Percentiles rank a stretch among this genome's conserved stretches.
These are phyloP conservation scores for Pleomassaria siparia DNA, from an alignment of 2,329 filamentous ascomycete species.

Conservation along the genomic window DNA sequence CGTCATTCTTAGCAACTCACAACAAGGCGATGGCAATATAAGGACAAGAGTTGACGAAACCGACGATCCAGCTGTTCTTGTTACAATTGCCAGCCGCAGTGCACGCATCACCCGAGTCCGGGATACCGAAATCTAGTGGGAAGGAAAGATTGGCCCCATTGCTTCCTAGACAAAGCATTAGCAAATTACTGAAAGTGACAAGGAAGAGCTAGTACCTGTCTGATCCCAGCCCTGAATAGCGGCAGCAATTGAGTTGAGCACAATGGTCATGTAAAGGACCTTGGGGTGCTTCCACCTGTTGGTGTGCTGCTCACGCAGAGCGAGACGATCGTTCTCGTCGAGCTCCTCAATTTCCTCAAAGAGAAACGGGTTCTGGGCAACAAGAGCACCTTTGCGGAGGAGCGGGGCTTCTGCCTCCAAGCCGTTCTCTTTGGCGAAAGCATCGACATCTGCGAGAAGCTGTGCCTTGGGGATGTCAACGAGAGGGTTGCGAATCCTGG, in stretches of 20 bases:
- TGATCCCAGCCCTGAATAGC: slow-evolving; percentile 70
- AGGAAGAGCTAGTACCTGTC: slow-evolving; percentile 42
- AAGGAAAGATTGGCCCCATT: slow-evolving; percentile 60
- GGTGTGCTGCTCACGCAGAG: slow-evolving; percentile 61
- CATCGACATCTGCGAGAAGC: slow-evolving; percentile 60
- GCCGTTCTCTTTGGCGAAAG: slow-evolving; percentile 62
- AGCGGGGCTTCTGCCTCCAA: slow-evolving; percentile 60
- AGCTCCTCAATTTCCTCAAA: slow-evolving; percentile 66
- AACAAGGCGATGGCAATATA: slow-evolving; percentile 35
- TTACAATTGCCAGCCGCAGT: slow-evolving; percentile 25
- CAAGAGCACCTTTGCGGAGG: slow-evolving; percentile 61
- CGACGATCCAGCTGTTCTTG: slow-evolving; percentile 38
- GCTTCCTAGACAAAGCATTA: background rate
- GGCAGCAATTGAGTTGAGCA: slow-evolving; percentile 68
- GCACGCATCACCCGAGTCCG: slow-evolving; percentile 25
- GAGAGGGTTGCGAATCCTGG: slow-evolving; percentile 59
- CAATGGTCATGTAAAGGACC: slow-evolving; percentile 65
- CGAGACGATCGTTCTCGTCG: slow-evolving; percentile 60
- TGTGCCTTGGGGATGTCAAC: slow-evolving; percentile 55
- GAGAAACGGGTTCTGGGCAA: slow-evolving; percentile 68
- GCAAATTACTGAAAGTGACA: no score
- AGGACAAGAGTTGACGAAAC: slow-evolving; percentile 35
- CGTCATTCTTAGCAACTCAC: background rate
- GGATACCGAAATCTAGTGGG: slow-evolving; percentile 43
- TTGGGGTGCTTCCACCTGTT: slow-evolving; percentile 63